A percentile compares a stretch with the other conserved stretches of the same genome.
phyloP scores from a whole-genome alignment of 2,329 filamentous ascomycete genomes.

The Hortaea sp. region DNA sequence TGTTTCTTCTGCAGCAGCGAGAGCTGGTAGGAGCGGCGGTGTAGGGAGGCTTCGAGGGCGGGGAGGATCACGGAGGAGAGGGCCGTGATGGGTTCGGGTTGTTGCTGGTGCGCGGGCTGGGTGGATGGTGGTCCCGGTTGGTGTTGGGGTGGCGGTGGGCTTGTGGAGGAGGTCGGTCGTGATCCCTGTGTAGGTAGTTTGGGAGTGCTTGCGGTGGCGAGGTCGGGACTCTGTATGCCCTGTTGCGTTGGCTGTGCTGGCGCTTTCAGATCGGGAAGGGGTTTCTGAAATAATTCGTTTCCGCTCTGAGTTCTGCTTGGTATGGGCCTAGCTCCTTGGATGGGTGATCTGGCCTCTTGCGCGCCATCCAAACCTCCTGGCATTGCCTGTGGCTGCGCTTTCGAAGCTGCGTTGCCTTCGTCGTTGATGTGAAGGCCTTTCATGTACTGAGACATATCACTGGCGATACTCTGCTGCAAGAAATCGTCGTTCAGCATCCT shows the following conservation, averaged over 20 bases:
- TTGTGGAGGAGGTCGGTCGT: conserved; percentile 6
- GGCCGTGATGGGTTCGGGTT: conserved; percentile 59
- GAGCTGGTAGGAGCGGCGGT: conserved; percentile 57
- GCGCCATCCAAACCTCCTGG: neutral
- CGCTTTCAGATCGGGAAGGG: conserved; percentile 21
- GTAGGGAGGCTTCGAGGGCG: conserved; percentile 81
- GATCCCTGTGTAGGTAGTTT: conserved; percentile 1
- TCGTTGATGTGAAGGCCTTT: conserved; percentile 25
- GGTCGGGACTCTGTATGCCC: neutral
- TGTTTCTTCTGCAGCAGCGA: conserved; percentile 42
- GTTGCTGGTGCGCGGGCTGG: conserved; percentile 16
- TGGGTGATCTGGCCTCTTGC: neutral
- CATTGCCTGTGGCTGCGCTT: conserved; percentile 8
- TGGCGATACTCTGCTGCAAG: conserved; percentile 38
- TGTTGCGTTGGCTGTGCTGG: conserved; percentile 2
- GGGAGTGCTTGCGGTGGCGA: neutral
- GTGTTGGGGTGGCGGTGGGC: conserved; percentile 3
- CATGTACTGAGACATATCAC: conserved; percentile 31
- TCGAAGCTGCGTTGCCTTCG: conserved; percentile 18
- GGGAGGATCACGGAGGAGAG: conserved; percentile 87
- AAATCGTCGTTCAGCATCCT: conserved; percentile 34
- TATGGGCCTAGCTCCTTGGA: conserved; percentile 3
- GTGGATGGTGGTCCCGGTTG: neutral
- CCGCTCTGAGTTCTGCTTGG: conserved; percentile 8
- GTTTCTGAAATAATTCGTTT: conserved; percentile 23